These are phyloP conservation scores for Aureobasidium sp. DNA, from an alignment of 2,329 filamentous ascomycete species.

Conservation along the genomic window DNA sequence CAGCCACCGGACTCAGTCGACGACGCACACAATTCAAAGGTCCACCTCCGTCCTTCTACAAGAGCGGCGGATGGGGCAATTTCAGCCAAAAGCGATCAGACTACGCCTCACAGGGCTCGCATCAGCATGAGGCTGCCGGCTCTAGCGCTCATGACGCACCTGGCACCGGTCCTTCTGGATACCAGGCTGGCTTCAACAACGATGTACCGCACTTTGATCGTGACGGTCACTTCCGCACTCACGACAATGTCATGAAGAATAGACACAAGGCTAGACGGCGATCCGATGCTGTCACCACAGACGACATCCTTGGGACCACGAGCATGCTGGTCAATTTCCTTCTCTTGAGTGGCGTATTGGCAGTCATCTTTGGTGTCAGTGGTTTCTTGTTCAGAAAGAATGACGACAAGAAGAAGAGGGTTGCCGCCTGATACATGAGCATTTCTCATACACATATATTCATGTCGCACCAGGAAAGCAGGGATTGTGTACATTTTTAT, in stretches of 20 bases:
- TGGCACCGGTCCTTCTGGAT: constrained; percentile 40
- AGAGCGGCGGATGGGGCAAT: constrained; percentile 67
- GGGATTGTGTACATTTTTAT: not conserved
- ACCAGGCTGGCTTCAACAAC: constrained; percentile 47
- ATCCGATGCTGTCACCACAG: constrained; percentile 13
- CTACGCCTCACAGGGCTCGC: constrained; percentile 27
- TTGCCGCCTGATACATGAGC: not conserved
- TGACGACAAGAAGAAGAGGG: not conserved
- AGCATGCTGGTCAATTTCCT: constrained; percentile 25
- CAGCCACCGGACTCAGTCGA: constrained; percentile 71
- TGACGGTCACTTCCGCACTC: constrained; percentile 62
- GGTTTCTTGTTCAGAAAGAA: constrained; percentile 12
- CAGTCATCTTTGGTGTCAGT: constrained; percentile 19
- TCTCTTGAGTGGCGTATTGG: constrained; percentile 24
- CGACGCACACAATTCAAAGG: constrained; percentile 70
- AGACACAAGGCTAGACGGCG: constrained; percentile 17
- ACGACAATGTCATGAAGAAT: constrained; percentile 44
- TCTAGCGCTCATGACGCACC: constrained; percentile 15
- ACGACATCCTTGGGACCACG: constrained; percentile 13
- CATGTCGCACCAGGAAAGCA: not conserved
- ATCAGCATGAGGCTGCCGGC: constrained; percentile 19
- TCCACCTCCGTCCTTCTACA: constrained; percentile 83
- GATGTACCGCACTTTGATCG: constrained; percentile 73
- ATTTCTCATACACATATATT: not conserved
- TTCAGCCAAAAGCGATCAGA: constrained; percentile 52